phyloP scores from a whole-genome alignment of 352 stramenopile species.

The Globisporangium apiculatum region DNA sequence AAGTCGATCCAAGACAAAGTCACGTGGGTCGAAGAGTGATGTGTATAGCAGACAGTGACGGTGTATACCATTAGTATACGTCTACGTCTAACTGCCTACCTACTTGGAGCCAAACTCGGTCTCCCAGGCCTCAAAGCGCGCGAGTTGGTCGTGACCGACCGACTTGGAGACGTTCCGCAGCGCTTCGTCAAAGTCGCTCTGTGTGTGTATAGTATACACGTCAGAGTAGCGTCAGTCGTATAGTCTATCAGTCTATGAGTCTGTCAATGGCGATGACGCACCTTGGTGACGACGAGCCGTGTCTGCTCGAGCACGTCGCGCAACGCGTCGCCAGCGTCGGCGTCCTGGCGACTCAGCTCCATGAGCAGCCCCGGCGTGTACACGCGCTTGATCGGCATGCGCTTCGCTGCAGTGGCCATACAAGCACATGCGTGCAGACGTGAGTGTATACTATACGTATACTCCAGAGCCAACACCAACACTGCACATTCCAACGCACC shows the following conservation, averaged over 20 bases:
- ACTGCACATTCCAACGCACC: constrained; percentile 26
- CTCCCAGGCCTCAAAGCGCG: constrained; percentile 36
- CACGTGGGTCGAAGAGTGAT: constrained; percentile 32
- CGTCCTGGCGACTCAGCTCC: constrained; percentile 39
- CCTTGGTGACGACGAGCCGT: constrained; percentile 58
- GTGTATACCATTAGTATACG: background rate
- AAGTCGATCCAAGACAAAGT: constrained; percentile 79
- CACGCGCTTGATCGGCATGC: constrained; percentile 16
- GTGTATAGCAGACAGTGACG: background rate
- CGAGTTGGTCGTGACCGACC: constrained; percentile 37
- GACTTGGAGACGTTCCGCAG: constrained; percentile 47
- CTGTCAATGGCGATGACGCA: constrained; percentile 4
- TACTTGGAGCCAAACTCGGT: constrained; percentile 39
- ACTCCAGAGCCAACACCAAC: too few species aligned
- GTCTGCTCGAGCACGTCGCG: constrained; percentile 39
- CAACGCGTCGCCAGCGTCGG: constrained; percentile 28
- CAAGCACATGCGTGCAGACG: too few species aligned
- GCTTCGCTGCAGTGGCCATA: constrained; percentile 5
- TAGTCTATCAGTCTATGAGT: background rate
- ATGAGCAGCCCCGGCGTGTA: constrained; percentile 18
- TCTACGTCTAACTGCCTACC: background rate
- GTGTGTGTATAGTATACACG: constrained; percentile 1
- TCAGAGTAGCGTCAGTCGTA: background rate
- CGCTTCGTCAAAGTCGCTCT: constrained; percentile 24
- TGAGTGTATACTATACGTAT: too few species aligned